Evolutionary conservation across 148 eudicot genomes (phyloP).

Genomic region (Silene conica): DNA sequence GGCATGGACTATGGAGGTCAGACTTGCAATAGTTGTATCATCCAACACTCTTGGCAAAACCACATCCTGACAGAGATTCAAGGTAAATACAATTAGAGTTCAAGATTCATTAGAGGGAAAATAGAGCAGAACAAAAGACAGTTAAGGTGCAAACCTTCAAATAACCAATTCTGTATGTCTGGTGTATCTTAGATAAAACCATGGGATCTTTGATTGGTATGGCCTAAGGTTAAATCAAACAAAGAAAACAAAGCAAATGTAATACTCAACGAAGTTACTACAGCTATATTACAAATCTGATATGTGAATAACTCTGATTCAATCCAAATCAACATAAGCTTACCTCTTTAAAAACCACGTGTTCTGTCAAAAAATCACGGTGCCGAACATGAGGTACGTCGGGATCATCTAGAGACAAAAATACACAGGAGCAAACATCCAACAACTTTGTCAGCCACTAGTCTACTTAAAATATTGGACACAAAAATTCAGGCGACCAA

Average conservation of each 20-base stretch:
- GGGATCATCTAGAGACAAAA: conserved; percentile 69
- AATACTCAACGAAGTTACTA: not conserved
- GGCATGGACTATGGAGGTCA: conserved; percentile 80
- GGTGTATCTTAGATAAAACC: conserved; percentile 91
- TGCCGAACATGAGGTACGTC: conserved; percentile 59
- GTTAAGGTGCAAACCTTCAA: conserved; percentile 50
- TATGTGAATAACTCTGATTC: not conserved
- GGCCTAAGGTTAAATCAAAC: conserved; percentile 42
- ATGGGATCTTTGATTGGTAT: conserved; percentile 78
- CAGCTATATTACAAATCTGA: not conserved
- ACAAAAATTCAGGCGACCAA: not conserved
- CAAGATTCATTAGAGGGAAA: conserved; percentile 8
- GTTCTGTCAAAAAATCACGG: conserved; percentile 75
- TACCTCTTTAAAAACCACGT: conserved; percentile 95
- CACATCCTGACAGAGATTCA: conserved; percentile 56
- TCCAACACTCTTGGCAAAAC: conserved; percentile 79
- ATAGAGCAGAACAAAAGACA: conserved; percentile 11
- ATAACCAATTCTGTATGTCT: conserved; percentile 83
- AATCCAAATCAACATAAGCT: conserved; percentile 7
- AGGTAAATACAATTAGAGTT: not conserved
- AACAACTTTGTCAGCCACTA: conserved; percentile 1
- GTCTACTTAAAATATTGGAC: not conserved
- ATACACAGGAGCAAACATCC: conserved; percentile 4
- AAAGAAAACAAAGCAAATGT: conserved; percentile 8
- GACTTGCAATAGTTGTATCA: conserved; percentile 64